Evolutionary conservation across 371 early-diverging fungal genomes (phyloP).

Genomic region (Apophysomyces elegans): DNA sequence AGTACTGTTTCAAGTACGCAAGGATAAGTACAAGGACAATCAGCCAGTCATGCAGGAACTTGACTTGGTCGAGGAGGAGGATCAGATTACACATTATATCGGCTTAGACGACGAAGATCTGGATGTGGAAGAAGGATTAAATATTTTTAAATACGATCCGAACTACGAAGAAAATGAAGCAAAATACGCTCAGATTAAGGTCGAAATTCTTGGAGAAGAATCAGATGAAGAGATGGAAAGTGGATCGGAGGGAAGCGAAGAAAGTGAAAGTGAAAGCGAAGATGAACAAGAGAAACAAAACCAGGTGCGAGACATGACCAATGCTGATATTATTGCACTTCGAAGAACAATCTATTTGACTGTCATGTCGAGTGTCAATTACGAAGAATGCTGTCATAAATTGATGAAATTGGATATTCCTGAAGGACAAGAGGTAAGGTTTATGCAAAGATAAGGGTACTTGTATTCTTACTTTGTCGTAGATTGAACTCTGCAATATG

Average conservation of each 20-base stretch:
- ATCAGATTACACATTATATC: constrained; percentile 93
- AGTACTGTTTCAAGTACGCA: constrained; percentile 93
- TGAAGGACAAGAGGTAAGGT: constrained; percentile 78
- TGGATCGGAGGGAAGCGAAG: constrained; percentile 63
- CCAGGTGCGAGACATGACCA: constrained; percentile 89
- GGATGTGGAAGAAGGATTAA: constrained; percentile 78
- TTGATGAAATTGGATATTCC: constrained; percentile 84
- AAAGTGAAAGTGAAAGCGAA: constrained; percentile 48
- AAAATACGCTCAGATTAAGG: constrained; percentile 79
- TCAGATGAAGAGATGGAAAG: constrained; percentile 62
- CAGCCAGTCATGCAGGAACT: constrained; percentile 77
- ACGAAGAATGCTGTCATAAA: constrained; percentile 97
- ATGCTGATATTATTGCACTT: constrained; percentile 86
- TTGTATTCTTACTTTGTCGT: background rate
- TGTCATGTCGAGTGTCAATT: constrained; percentile 94
- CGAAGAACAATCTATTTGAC: constrained; percentile 94
- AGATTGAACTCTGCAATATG: constrained; percentile 94
- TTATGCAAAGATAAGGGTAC: background rate
- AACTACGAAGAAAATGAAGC: constrained; percentile 85
- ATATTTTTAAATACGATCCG: constrained; percentile 87
- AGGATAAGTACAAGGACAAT: constrained; percentile 92
- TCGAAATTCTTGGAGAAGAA: constrained; percentile 91
- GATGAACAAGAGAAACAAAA: constrained; percentile 53
- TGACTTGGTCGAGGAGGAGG: constrained; percentile 95
- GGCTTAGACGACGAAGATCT: constrained; percentile 88